Evolutionary conservation across 2,329 filamentous ascomycete species (phyloP).

Genomic region (Colletotrichum sidae): DNA sequence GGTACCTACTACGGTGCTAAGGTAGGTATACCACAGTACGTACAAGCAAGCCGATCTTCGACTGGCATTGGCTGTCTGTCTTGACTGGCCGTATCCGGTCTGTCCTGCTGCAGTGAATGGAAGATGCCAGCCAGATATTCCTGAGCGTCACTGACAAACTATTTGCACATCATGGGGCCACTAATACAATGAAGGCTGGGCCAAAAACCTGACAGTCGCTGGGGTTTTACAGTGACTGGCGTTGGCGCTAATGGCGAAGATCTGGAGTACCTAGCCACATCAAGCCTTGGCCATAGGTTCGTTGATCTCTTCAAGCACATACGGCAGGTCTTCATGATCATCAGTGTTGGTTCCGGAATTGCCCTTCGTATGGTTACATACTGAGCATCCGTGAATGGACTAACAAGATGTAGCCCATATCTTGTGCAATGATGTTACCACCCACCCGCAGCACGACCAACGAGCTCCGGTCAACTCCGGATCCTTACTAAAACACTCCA

Average conservation of each 20-base stretch:
- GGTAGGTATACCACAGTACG: slow-evolving; percentile 1
- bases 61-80: slow-evolving; percentile 18
- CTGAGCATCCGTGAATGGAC: neutral
- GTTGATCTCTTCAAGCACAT: neutral
- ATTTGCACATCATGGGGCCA: slow-evolving; percentile 29
- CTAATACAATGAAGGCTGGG: slow-evolving; percentile 5
- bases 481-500: neutral
- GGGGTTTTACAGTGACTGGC: slow-evolving; percentile 10
- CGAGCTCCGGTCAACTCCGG: slow-evolving; percentile 1
- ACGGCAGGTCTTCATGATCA: neutral
- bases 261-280: neutral
- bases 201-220: slow-evolving; percentile 27
- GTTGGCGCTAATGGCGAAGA: slow-evolving; percentile 20
- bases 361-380: too few relatives aligned
- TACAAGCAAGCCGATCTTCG: neutral
- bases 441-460: neutral
- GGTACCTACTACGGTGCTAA: too few relatives aligned
- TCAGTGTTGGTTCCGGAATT: neutral
- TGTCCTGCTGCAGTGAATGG: slow-evolving; percentile 8
- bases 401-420: neutral
- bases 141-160: slow-evolving; percentile 31
- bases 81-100: slow-evolving; percentile 16
- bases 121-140: slow-evolving; percentile 21
- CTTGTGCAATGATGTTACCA: neutral
- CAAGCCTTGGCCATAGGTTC: slow-evolving; percentile 2